These are phyloP conservation scores for Athelia sp. DNA, from an alignment of 1,284 basidiomycete species.

Conservation along the genomic window DNA sequence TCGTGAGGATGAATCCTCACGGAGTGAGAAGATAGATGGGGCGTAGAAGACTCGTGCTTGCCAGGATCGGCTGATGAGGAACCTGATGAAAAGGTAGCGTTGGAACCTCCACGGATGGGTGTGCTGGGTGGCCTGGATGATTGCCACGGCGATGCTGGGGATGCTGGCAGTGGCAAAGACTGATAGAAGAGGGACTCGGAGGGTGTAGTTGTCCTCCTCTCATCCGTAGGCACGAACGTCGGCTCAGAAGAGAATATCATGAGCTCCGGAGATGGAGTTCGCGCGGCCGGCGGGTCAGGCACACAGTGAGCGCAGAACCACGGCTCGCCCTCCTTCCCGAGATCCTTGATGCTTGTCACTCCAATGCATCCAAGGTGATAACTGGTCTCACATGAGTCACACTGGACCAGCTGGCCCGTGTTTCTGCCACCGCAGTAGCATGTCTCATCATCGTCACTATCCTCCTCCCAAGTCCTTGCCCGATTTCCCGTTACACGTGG, in stretches of 20 bases:
- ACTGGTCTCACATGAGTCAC: constrained; percentile 71
- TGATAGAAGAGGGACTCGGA: constrained; percentile 54
- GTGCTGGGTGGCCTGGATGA: constrained; percentile 36
- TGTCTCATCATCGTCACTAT: constrained; percentile 42
- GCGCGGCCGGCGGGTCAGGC: constrained; percentile 21
- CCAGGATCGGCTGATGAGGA: constrained; percentile 39
- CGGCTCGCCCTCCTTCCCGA: constrained; percentile 70
- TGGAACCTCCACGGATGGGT: constrained; percentile 30
- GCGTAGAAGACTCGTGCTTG: constrained; percentile 41
- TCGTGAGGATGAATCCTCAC: constrained; percentile 45
- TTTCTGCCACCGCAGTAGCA: constrained; percentile 66
- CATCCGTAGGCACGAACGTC: constrained; percentile 59
- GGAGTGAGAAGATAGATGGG: constrained; percentile 34
- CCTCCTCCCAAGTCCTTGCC: constrained; percentile 28
- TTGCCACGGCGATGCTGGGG: constrained; percentile 43
- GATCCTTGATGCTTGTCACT: constrained; percentile 49
- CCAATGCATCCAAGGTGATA: constrained; percentile 75
- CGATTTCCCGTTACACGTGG: constrained; percentile 24
- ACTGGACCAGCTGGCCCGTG: constrained; percentile 72
- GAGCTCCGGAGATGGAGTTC: constrained; percentile 31
- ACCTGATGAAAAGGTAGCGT: constrained; percentile 34
- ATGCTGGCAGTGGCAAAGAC: constrained; percentile 31
- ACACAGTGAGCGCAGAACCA: constrained; percentile 66
- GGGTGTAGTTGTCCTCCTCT: constrained; percentile 20
- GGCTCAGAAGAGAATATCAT: constrained; percentile 39